Base-by-base conservation (phyloP, 352 stramenopile species). In the Blastocystis sp. region DNA sequence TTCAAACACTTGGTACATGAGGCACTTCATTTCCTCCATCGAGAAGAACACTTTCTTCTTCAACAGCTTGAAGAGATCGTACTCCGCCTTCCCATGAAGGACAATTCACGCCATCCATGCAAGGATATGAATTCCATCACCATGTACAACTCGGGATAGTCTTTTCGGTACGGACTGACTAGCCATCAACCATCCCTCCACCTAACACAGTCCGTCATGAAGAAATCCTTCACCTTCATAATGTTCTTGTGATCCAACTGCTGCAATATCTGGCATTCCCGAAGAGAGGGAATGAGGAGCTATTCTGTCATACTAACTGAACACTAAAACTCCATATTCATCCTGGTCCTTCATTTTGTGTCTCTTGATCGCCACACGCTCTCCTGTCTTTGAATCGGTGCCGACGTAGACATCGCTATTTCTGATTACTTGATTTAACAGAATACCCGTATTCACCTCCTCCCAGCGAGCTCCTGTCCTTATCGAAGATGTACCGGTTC, bases 121-220 rank as follows among this genome's bases (percentile, higher is more conserved):
- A 31, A 85, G 55, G 74, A 85, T 85, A 85, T 85, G 74, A 70
- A 85, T 31, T 85, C 74, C 74, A 85, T 85, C 41, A 85, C 74
- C 74, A 85, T 85, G 45, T 85, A 85, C 37, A 85, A 55, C 41
- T 85, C 74, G 13, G 74, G 74, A 85, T 70, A 85, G 12, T 85
- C 41, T 33, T 62, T 67, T 21, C 55, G 74, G 70, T 35, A 45
- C 31, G 65, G 50, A 63, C 45, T 65, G 39, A 65, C 70, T 81
- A 81, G 24, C 50, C 50, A 10, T 81, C 4, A 35, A 2, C 21
- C 6, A 21, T 6, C 35, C 21, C 16, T 24, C 29, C 35, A 67
- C 4, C 19, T 51, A 2, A 69, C 61, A 85, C 74, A 85, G 16
- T 55, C 37, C 3, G 55, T 59, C 55, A 85, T 85, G 45, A 85